Conservation (phyloP, 2,329 filamentous ascomycete genomes). For the Monosporascus sp. region DNA sequence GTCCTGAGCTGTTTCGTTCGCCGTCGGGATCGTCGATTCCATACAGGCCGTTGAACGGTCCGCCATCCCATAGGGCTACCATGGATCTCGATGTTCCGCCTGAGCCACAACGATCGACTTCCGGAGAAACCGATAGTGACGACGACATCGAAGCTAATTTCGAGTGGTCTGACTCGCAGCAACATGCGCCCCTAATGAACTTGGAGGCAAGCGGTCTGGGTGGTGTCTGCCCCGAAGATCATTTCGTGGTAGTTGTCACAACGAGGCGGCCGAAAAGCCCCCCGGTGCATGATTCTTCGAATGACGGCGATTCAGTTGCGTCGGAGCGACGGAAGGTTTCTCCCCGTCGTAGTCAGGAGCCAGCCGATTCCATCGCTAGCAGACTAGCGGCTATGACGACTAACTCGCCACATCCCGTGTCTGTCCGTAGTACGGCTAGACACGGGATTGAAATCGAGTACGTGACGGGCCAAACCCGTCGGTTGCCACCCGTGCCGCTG, state of each 20-base stretch:
- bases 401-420: constrained; percentile 26
- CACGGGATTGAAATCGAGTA: constrained; percentile 40
- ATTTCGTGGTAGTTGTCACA: constrained; percentile 53
- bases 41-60: constrained; percentile 46
- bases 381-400: constrained; percentile 39
- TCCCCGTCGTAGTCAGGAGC: constrained; percentile 10
- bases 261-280: constrained; percentile 37
- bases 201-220: constrained; percentile 56
- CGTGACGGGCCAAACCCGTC: constrained; percentile 35
- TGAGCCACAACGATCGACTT: constrained; percentile 28
- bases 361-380: constrained; percentile 35
- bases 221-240: constrained; percentile 57
- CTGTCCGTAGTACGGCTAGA: not conserved
- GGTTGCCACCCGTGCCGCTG: constrained; percentile 41
- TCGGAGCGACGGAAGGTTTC: constrained; percentile 1
- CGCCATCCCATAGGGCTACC: constrained; percentile 14
- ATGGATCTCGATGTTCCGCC: constrained; percentile 22
- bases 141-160: constrained; percentile 41
- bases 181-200: constrained; percentile 31
- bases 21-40: constrained; percentile 47
- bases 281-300: constrained; percentile 4
- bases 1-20: constrained; percentile 21
- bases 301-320: constrained; percentile 3
- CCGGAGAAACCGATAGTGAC: constrained; percentile 28
- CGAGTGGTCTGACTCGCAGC: constrained; percentile 39